Conservation (phyloP, 768 basidiomycete genomes). For the Panellus pusillus region DNA sequence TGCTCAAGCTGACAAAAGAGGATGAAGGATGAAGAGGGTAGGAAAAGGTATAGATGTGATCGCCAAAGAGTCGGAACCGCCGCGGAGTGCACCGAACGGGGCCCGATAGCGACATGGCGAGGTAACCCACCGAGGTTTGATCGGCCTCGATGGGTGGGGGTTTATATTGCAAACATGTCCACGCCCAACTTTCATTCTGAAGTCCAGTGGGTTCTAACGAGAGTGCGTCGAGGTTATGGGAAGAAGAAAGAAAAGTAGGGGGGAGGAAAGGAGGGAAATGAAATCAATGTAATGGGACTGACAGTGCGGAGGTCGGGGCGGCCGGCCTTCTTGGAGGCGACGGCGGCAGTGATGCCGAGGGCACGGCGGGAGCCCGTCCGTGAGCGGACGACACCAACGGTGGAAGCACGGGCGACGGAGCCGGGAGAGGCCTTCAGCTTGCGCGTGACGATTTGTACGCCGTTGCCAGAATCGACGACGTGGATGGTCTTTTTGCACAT, state of each 20-base stretch:
- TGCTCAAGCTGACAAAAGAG: slow-evolving; percentile 14
- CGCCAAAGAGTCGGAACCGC: slow-evolving; percentile 71
- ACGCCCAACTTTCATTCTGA: slow-evolving; percentile 85
- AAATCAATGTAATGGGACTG: slow-evolving; percentile 35
- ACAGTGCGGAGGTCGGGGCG: slow-evolving; percentile 77
- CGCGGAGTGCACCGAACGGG: slow-evolving; percentile 61
- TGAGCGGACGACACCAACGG: slow-evolving; percentile 57
- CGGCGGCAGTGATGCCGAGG: slow-evolving; percentile 58
- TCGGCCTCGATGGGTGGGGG: slow-evolving; percentile 48
- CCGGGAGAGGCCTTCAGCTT: slow-evolving; percentile 59
- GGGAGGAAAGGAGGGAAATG: slow-evolving; percentile 14
- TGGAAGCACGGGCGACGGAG: slow-evolving; percentile 47
- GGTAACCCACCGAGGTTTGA: slow-evolving; percentile 58
- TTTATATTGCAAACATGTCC: slow-evolving; percentile 89
- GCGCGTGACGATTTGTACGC: slow-evolving; percentile 62
- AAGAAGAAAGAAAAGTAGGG: slow-evolving; percentile 5
- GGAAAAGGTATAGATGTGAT: slow-evolving; percentile 44
- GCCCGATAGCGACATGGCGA: slow-evolving; percentile 80
- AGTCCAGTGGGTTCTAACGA: slow-evolving; percentile 92
- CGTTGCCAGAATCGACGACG: slow-evolving; percentile 53
- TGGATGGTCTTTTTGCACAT: slow-evolving; percentile 67
- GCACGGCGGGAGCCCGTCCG: slow-evolving; percentile 74
- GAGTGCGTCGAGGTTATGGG: slow-evolving; percentile 52
- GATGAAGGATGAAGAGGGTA: slow-evolving; percentile 18
- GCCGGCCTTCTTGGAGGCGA: slow-evolving; percentile 64